Evolutionary conservation across 1,139 yeast genomes (phyloP).

Genomic region (Nakaseomyces delphensis): DNA sequence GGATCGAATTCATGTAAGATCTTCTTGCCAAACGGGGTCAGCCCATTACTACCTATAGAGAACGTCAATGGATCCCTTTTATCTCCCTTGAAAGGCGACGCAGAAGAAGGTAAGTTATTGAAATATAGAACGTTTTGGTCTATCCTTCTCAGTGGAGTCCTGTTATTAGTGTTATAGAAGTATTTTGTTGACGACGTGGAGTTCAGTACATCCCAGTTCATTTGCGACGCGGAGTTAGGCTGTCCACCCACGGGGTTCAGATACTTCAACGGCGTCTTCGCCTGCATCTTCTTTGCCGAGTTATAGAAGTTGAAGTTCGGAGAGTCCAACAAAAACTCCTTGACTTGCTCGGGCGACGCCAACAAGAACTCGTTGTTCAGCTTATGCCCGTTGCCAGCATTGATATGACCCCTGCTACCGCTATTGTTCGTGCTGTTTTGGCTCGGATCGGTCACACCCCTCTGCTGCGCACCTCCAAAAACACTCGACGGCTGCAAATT

Average conservation of each 20-base stretch:
- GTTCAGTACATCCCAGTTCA: slow-evolving; percentile 4
- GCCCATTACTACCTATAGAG: slow-evolving; percentile 15
- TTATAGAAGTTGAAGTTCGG: slow-evolving; percentile 17
- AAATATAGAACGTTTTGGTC: slow-evolving; percentile 19
- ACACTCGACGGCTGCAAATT: slow-evolving; percentile 5
- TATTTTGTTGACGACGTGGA: slow-evolving; percentile 7
- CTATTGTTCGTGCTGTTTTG: not conserved
- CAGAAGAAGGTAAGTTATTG: slow-evolving; percentile 18
- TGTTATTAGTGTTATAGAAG: slow-evolving; percentile 8
- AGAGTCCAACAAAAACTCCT: slow-evolving; percentile 30
- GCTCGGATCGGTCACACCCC: no score
- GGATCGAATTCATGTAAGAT: slow-evolving; percentile 25
- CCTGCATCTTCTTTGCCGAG: slow-evolving; percentile 25
- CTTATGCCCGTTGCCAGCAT: not conserved
- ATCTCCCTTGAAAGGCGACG: slow-evolving; percentile 25
- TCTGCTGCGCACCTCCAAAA: not conserved
- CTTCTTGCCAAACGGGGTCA: slow-evolving; percentile 30
- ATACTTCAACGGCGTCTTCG: slow-evolving; percentile 30
- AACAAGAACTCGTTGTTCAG: slow-evolving; percentile 8
- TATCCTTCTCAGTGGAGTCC: slow-evolving; percentile 28
- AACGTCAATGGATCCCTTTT: slow-evolving; percentile 8
- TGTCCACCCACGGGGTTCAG: slow-evolving; percentile 12
- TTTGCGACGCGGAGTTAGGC: slow-evolving; percentile 3
- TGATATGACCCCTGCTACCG: not conserved
- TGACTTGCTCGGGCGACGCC: slow-evolving; percentile 30